Conservation (phyloP, 2,329 filamentous ascomycete species). For the Colletotrichum salicis region DNA sequence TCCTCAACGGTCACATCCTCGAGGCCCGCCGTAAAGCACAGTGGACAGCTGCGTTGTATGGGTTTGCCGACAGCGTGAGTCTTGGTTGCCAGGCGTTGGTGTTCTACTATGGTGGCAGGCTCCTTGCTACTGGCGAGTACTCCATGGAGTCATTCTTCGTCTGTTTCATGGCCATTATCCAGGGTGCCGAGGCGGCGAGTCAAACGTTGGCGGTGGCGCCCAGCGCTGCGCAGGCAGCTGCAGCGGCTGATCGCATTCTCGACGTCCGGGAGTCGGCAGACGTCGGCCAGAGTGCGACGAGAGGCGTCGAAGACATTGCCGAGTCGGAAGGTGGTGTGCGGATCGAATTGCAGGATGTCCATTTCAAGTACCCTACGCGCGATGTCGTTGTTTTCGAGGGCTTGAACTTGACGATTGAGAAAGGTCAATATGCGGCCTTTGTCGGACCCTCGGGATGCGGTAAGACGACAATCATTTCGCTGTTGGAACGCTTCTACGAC, state of each 20-base stretch:
- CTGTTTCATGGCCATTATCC: conserved; percentile 73
- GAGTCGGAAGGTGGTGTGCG: conserved; percentile 28
- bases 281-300: conserved; percentile 44
- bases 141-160: conserved; percentile 61
- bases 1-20: conserved; percentile 48
- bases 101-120: conserved; percentile 60
- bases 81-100: conserved; percentile 59
- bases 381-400: conserved; percentile 38
- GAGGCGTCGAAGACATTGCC: conserved; percentile 37
- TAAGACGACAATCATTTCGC: conserved; percentile 63
- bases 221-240: conserved; percentile 69
- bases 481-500: conserved; percentile 67
- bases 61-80: conserved; percentile 50
- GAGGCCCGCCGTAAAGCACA: conserved; percentile 45
- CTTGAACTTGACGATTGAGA: conserved; percentile 42
- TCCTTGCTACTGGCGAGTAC: conserved; percentile 44
- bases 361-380: conserved; percentile 40
- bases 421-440: conserved; percentile 56
- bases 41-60: conserved; percentile 47
- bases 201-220: conserved; percentile 75
- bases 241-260: conserved; percentile 70
- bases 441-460: conserved; percentile 59
- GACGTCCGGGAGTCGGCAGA: conserved; percentile 58
- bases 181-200: conserved; percentile 74
- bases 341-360: conserved; percentile 38